These are phyloP conservation scores for Argentina anserina DNA, from an alignment of 306 rosid genomes.

Conservation along the genomic window DNA sequence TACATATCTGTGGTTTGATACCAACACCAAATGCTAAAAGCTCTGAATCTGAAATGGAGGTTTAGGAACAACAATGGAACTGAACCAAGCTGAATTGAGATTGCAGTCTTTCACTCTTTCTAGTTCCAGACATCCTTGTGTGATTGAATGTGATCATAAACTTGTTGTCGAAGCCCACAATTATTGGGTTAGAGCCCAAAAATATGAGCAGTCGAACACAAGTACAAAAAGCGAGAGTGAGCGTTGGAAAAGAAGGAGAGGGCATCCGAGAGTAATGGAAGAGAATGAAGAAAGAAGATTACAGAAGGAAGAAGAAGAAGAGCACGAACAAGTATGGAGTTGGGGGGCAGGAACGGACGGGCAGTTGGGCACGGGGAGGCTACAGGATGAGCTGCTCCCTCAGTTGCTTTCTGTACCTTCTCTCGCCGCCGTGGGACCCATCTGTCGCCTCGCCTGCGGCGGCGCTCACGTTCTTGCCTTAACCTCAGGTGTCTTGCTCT, in stretches of 20 bases:
- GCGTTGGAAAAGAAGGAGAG: background rate
- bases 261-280: conserved; percentile 9
- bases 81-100: background rate
- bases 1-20: background rate
- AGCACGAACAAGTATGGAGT: conserved; percentile 57
- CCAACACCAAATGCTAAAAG: background rate
- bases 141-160: background rate
- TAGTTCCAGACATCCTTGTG: background rate
- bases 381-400: conserved; percentile 60
- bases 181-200: conserved; percentile 10
- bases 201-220: background rate
- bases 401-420: conserved; percentile 51
- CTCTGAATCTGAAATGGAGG: background rate
- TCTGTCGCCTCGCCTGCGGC: conserved; percentile 72
- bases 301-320: background rate
- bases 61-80: background rate
- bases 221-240: background rate
- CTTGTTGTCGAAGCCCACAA: background rate
- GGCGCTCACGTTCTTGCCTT: conserved; percentile 82
- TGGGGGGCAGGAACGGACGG: conserved; percentile 99
- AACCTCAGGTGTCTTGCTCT: conserved; percentile 46
- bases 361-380: conserved; percentile 59
- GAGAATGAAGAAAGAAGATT: background rate
- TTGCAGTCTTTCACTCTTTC: background rate
- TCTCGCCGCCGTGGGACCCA: conserved; percentile 29